phyloP scores from a whole-genome alignment of 345 rosid species.

The Brassica nigra region DNA sequence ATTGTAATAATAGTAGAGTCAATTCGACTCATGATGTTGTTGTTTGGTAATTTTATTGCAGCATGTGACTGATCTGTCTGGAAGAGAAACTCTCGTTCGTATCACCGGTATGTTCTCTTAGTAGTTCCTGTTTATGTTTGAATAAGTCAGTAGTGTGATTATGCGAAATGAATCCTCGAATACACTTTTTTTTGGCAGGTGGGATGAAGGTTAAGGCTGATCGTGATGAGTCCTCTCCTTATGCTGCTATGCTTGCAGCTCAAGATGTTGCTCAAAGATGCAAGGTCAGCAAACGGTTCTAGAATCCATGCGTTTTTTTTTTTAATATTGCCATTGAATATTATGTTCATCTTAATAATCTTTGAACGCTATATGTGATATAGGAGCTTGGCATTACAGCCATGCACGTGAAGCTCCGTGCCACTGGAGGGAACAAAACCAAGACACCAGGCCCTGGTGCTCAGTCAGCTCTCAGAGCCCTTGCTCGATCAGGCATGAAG shows the following conservation, averaged over 20 bases:
- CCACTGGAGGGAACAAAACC: slow-evolving; percentile 83
- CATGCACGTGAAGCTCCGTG: slow-evolving; percentile 83
- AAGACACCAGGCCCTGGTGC: slow-evolving; percentile 96
- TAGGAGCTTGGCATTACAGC: slow-evolving; percentile 89
- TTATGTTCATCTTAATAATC: not conserved
- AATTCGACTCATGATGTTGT: not conserved
- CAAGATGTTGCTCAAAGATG: slow-evolving; percentile 78
- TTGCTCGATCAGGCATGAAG: slow-evolving; percentile 92
- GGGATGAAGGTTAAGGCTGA: slow-evolving; percentile 98
- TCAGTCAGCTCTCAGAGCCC: slow-evolving; percentile 82
- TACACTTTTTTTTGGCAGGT: slow-evolving; percentile 43
- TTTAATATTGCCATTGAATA: too few relatives aligned
- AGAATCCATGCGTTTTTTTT: too few relatives aligned
- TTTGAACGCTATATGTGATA: slow-evolving; percentile 10
- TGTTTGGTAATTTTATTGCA: slow-evolving; percentile 29
- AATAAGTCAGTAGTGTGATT: too few relatives aligned
- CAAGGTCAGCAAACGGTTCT: slow-evolving; percentile 69
- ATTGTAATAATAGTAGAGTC: not conserved
- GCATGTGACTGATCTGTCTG: slow-evolving; percentile 92
- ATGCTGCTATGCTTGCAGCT: slow-evolving; percentile 91
- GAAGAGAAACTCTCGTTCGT: slow-evolving; percentile 89
- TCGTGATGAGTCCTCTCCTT: slow-evolving; percentile 85
- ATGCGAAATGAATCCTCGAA: not conserved
- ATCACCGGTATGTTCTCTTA: slow-evolving; percentile 56
- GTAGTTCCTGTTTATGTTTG: not conserved